Percentiles rank a stretch among this genome's conserved stretches.
These are phyloP conservation scores for Cystobasidium sp. DNA, from an alignment of 1,284 basidiomycete genomes.

Conservation along the genomic window DNA sequence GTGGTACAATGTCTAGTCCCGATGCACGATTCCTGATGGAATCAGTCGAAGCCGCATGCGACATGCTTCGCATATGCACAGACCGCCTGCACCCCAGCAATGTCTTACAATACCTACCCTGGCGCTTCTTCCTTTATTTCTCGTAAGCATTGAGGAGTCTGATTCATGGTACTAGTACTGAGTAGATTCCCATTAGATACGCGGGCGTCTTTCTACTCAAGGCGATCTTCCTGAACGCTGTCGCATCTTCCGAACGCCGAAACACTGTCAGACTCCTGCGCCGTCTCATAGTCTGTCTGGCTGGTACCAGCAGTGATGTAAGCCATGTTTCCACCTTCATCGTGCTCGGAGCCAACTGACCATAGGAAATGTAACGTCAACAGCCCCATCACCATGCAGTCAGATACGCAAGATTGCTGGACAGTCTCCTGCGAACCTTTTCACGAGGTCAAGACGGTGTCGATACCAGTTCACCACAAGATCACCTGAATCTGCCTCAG, in stretches of 20 bases:
- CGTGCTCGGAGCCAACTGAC: neutral
- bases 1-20: conserved; percentile 48
- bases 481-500: neutral
- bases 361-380: neutral
- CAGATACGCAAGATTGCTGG: conserved; percentile 50
- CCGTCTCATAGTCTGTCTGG: conserved; percentile 49
- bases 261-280: conserved; percentile 50
- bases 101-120: conserved; percentile 49
- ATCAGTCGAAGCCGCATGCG: conserved; percentile 51
- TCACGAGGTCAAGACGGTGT: conserved; percentile 47
- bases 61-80: conserved; percentile 49
- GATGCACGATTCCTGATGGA: conserved; percentile 52
- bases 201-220: conserved; percentile 50
- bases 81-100: conserved; percentile 49
- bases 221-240: conserved; percentile 51
- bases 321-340: neutral
- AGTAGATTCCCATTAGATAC: conserved; percentile 36
- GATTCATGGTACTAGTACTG: conserved; percentile 20
- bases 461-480: conserved; percentile 23
- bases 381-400: conserved; percentile 49
- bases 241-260: conserved; percentile 46
- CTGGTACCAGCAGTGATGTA: conserved; percentile 42
- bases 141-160: conserved; percentile 41
- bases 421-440: conserved; percentile 50
- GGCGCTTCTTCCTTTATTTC: conserved; percentile 51